phyloP scores from a whole-genome alignment of 73 alveolate genomes.

The Stentor coeruleus region DNA sequence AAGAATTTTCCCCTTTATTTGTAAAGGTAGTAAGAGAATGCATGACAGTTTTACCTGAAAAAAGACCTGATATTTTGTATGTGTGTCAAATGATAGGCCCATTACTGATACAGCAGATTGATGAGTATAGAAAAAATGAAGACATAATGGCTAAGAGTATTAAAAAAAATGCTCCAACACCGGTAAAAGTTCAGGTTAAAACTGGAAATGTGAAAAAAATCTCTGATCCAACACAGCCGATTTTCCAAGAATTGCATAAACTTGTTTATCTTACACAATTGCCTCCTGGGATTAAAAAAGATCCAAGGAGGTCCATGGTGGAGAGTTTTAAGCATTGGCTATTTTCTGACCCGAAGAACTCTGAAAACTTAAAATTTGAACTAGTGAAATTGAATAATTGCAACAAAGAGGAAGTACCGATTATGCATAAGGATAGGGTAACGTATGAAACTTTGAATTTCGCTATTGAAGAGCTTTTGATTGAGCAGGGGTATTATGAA shows the following conservation, averaged over 20 bases:
- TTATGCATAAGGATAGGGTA: neutral
- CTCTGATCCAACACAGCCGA: slow-evolving; percentile 38
- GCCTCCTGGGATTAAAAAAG: slow-evolving; percentile 50
- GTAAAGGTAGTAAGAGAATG: slow-evolving; percentile 39
- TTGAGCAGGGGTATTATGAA: slow-evolving; percentile 30
- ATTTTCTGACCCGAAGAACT: slow-evolving; percentile 24
- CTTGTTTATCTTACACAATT: slow-evolving; percentile 33
- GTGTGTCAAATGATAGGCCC: slow-evolving; percentile 41
- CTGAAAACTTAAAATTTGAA: slow-evolving; percentile 33
- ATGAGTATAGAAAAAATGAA: slow-evolving; percentile 38
- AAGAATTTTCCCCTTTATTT: slow-evolving; percentile 38
- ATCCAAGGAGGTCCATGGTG: slow-evolving; percentile 28
- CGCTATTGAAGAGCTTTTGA: slow-evolving; percentile 8
- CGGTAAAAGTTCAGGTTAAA: slow-evolving; percentile 30
- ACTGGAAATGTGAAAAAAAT: slow-evolving; percentile 34
- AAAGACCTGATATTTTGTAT: slow-evolving; percentile 44
- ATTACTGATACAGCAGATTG: slow-evolving; percentile 44
- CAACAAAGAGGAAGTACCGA: slow-evolving; percentile 36
- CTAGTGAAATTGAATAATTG: slow-evolving; percentile 44
- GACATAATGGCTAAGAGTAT: slow-evolving; percentile 29
- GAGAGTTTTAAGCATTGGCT: slow-evolving; percentile 45
- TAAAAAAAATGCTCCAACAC: slow-evolving; percentile 17
- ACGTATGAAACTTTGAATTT: slow-evolving; percentile 27
- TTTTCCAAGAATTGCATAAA: slow-evolving; percentile 36
- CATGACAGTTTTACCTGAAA: slow-evolving; percentile 60